Evolutionary conservation across 805 yeast genomes (phyloP).

Genomic region (Millerozyma acaciae): DNA sequence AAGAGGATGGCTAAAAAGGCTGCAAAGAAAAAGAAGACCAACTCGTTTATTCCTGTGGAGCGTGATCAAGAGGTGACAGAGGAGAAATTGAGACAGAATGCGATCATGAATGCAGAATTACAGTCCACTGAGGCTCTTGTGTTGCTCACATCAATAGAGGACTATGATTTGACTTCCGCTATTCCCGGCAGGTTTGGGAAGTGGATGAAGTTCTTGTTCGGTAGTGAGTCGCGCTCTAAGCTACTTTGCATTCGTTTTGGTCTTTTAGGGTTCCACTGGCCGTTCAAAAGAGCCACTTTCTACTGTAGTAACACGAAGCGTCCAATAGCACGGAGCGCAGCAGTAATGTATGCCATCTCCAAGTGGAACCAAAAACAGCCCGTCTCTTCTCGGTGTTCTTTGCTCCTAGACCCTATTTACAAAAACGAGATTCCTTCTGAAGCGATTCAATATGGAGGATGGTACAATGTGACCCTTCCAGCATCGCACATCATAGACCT

Average conservation of each 20-base stretch:
- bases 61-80: constrained; percentile 7
- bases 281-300: constrained; percentile 38
- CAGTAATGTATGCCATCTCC: constrained; percentile 32
- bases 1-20: constrained; percentile 14
- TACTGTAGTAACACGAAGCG: constrained; percentile 34
- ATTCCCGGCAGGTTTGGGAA: constrained; percentile 22
- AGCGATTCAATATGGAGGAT: constrained; percentile 34
- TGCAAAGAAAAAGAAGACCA: constrained; percentile 4
- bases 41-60: not conserved
- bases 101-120: constrained; percentile 30
- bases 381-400: constrained; percentile 20
- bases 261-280: constrained; percentile 43
- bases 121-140: constrained; percentile 39
- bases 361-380: constrained; percentile 28
- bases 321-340: constrained; percentile 40
- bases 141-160: constrained; percentile 31
- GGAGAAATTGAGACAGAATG: constrained; percentile 9
- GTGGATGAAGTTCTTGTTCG: constrained; percentile 20
- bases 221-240: constrained; percentile 25
- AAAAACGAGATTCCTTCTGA: constrained; percentile 26
- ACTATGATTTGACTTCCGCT: constrained; percentile 35
- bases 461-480: constrained; percentile 33
- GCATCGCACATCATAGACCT: constrained; percentile 40
- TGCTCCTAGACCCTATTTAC: constrained; percentile 37
- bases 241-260: constrained; percentile 37